A percentile compares a stretch with the other conserved stretches of the same genome.
phyloP scores from a whole-genome alignment of 2,329 filamentous ascomycete genomes.

The Parascedosporium putredinis region DNA sequence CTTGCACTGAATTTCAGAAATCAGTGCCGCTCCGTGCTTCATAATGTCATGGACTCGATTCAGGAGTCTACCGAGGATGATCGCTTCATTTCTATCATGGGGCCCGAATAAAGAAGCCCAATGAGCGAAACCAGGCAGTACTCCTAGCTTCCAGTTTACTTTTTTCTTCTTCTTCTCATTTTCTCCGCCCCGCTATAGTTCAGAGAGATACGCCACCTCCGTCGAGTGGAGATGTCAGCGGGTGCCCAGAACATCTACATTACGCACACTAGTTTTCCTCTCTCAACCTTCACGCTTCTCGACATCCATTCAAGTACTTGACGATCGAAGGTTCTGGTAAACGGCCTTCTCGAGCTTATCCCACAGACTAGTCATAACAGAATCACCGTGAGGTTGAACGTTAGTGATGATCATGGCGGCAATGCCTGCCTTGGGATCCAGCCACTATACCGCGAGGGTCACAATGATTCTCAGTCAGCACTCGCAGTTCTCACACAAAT shows the following conservation, averaged over 20 bases:
- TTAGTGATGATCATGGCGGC: constrained; percentile 10
- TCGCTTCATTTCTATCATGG: background rate
- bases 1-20: constrained; percentile 38
- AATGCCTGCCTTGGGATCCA: constrained; percentile 17
- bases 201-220: too few species aligned
- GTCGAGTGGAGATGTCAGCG: too few species aligned
- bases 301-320: background rate
- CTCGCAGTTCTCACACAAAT: background rate
- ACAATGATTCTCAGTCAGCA: too few species aligned
- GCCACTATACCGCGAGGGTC: constrained; percentile 18
- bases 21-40: constrained; percentile 37
- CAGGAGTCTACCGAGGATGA: constrained; percentile 9
- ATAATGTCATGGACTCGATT: constrained; percentile 31
- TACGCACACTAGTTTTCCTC: too few species aligned
- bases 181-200: too few species aligned
- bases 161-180: background rate
- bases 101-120: background rate
- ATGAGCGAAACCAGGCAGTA: too few species aligned
- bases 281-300: background rate
- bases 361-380: constrained; percentile 13
- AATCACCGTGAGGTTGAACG: constrained; percentile 26
- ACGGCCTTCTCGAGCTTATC: constrained; percentile 2
- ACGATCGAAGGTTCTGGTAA: background rate
- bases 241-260: too few species aligned
- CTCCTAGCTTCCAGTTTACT: too few species aligned